Conservation (phyloP, 345 rosid species). For the Pistacia vera region DNA sequence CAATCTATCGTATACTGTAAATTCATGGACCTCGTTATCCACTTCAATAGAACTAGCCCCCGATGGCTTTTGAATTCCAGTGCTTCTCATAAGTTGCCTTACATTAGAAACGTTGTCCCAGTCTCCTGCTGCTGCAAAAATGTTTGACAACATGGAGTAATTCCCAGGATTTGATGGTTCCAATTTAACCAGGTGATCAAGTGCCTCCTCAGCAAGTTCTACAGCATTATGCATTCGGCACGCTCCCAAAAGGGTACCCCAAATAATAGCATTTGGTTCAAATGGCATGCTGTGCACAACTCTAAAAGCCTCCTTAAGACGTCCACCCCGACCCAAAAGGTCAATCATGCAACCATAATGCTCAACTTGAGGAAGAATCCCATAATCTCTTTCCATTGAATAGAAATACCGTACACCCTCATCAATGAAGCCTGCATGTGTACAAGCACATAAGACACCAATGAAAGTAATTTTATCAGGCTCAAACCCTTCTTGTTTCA, state of each 20-base stretch:
- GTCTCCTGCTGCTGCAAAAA: constrained; percentile 64
- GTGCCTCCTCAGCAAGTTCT: constrained; percentile 56
- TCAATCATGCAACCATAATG: constrained; percentile 92
- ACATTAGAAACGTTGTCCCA: constrained; percentile 69
- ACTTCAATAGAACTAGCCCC: constrained; percentile 76
- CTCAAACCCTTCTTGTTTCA: constrained; percentile 67
- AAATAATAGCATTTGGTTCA: constrained; percentile 78
- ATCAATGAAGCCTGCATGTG: constrained; percentile 74
- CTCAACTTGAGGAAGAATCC: constrained; percentile 70
- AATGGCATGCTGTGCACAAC: constrained; percentile 71
- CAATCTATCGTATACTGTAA: constrained; percentile 62
- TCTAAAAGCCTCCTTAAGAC: constrained; percentile 66
- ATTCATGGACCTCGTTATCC: constrained; percentile 62
- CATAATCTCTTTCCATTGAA: constrained; percentile 65
- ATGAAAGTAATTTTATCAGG: constrained; percentile 73
- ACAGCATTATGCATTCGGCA: constrained; percentile 66
- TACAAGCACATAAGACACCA: constrained; percentile 81
- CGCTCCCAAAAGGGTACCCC: constrained; percentile 82
- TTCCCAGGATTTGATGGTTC: constrained; percentile 61
- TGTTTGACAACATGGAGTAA: constrained; percentile 64
- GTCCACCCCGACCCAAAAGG: constrained; percentile 79
- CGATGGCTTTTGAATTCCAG: constrained; percentile 57
- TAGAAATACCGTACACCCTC: constrained; percentile 67
- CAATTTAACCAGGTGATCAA: constrained; percentile 42
- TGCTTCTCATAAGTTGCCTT: constrained; percentile 64